Evolutionary conservation across 2,329 filamentous ascomycete species (phyloP).

Genomic region (Dichotomopilus funicola): DNA sequence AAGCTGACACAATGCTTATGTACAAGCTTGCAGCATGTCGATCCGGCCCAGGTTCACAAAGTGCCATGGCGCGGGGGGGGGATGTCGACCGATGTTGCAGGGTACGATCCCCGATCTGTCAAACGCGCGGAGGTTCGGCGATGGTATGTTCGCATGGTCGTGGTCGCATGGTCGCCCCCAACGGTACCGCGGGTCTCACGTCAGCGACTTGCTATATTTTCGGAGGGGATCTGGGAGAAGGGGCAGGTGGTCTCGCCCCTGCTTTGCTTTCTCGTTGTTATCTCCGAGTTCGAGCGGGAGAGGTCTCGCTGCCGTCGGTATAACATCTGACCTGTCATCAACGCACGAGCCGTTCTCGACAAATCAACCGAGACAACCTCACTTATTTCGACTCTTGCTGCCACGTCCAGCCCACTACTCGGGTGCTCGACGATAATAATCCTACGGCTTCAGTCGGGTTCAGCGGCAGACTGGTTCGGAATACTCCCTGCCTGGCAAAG

Average conservation of each 20-base stretch:
- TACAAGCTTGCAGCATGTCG: not conserved
- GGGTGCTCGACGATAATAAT: conserved; percentile 41
- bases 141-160: not conserved
- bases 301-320: not conserved
- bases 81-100: not conserved
- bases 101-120: not conserved
- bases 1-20: not conserved
- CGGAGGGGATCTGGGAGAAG: not conserved
- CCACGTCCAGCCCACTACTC: conserved; percentile 41
- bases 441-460: conserved; percentile 15
- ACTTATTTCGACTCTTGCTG: conserved; percentile 34
- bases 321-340: conserved; percentile 39
- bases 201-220: conserved; percentile 2
- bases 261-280: not conserved
- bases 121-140: not conserved
- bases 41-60: not conserved
- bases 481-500: conserved; percentile 35
- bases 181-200: conserved; percentile 7
- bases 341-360: conserved; percentile 40
- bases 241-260: not conserved
- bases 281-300: not conserved
- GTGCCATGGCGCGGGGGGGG: too few relatives aligned
- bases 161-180: not conserved
- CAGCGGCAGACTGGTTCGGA: conserved; percentile 29
- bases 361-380: conserved; percentile 39